A percentile compares a stretch with the other conserved stretches of the same genome.
These are phyloP conservation scores for Diospyros kaki DNA, from an alignment of 148 eudicot species.

Conservation along the genomic window DNA sequence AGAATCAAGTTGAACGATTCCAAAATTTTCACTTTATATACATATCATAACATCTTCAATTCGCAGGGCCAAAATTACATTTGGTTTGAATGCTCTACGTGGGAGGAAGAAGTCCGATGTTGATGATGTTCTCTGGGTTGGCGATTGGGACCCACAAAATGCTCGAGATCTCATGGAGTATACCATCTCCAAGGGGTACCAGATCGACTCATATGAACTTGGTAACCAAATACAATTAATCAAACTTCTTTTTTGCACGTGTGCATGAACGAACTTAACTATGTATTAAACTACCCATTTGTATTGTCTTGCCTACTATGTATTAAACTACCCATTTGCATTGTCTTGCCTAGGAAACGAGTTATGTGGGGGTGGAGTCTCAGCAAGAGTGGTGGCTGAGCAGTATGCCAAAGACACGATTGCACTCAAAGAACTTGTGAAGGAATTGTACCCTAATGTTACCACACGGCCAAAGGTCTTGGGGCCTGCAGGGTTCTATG, in stretches of 20 bases:
- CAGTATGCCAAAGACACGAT: conserved; percentile 47
- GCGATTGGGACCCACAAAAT: conserved; percentile 46
- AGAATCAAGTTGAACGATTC: too few relatives aligned
- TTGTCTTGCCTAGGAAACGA: conserved; percentile 53
- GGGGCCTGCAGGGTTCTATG: conserved; percentile 60
- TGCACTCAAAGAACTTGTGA: conserved; percentile 31
- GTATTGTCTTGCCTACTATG: too few relatives aligned
- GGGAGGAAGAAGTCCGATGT: conserved; percentile 30
- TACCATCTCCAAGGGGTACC: conserved; percentile 47
- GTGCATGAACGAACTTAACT: too few relatives aligned
- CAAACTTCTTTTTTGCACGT: too few relatives aligned
- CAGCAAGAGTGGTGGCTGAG: conserved; percentile 32
- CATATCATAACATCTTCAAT: not conserved
- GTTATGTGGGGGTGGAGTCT: conserved; percentile 50
- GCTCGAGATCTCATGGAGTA: conserved; percentile 45
- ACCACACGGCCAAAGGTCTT: conserved; percentile 33
- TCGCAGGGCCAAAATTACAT: conserved; percentile 44
- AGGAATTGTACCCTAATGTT: conserved; percentile 27
- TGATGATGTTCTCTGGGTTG: conserved; percentile 23
- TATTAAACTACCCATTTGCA: too few relatives aligned
- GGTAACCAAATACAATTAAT: conserved; percentile 18
- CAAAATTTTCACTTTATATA: not conserved
- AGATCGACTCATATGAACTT: conserved; percentile 51
- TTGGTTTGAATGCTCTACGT: conserved; percentile 44
- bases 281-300: too few relatives aligned